Percentiles rank a stretch among this genome's conserved stretches.
Evolutionary conservation across 1,284 basidiomycete genomes (phyloP).

Genomic region (Cutaneotrichosporon sp.): DNA sequence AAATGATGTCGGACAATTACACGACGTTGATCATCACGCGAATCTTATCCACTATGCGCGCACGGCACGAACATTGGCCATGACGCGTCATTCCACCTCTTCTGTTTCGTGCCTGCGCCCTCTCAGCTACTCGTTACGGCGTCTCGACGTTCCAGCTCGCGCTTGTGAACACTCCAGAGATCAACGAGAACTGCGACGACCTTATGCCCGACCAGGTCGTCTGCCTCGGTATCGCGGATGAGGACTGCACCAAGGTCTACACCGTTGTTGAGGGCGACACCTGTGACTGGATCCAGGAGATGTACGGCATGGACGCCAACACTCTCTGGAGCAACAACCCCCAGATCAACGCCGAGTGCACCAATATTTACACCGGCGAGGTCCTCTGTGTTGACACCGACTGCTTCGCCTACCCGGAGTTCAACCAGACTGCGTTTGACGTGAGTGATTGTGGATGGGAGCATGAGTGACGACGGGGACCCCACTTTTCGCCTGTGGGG

Average conservation of each 20-base stretch:
- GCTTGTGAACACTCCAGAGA: slow-evolving; percentile 49
- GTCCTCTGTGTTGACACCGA: slow-evolving; percentile 53
- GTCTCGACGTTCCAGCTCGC: slow-evolving; percentile 55
- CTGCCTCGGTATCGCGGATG: slow-evolving; percentile 49
- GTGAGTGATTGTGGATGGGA: slow-evolving; percentile 31
- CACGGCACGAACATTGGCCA: neutral
- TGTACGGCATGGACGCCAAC: slow-evolving; percentile 45
- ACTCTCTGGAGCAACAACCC: slow-evolving; percentile 53
- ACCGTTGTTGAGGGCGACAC: slow-evolving; percentile 51
- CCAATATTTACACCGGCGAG: slow-evolving; percentile 55
- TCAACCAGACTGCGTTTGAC: slow-evolving; percentile 44
- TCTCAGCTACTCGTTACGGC: slow-evolving; percentile 48
- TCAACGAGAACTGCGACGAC: slow-evolving; percentile 52
- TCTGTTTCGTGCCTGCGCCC: neutral
- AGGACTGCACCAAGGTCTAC: slow-evolving; percentile 53
- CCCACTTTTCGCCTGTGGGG: neutral
- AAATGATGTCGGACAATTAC: neutral
- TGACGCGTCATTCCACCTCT: neutral
- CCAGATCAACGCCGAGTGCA: slow-evolving; percentile 50
- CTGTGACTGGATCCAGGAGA: slow-evolving; percentile 44
- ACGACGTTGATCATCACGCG: neutral
- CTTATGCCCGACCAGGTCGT: slow-evolving; percentile 45
- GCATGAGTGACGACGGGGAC: neutral
- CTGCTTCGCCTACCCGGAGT: slow-evolving; percentile 44
- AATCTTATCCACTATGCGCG: neutral